Conservation (phyloP, 345 rosid species). For the Viola odorata region DNA sequence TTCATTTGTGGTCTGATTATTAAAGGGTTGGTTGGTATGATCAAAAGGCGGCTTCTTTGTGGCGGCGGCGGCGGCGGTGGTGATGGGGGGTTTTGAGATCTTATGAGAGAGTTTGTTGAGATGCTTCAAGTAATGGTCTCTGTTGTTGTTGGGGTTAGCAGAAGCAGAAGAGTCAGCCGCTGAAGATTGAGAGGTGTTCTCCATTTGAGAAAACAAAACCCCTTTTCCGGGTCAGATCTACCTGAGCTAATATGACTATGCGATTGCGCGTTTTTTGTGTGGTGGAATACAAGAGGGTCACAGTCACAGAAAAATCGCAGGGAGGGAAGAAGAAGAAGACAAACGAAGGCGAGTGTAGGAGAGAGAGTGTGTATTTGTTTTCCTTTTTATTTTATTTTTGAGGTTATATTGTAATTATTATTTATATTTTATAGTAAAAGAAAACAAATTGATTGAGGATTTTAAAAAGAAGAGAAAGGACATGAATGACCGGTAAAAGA, state of each 20-base stretch:
- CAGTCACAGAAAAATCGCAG: too few relatives aligned
- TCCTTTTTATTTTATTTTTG: not conserved
- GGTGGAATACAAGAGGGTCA: too few relatives aligned
- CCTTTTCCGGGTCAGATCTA: constrained; percentile 19
- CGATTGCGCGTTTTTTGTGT: too few relatives aligned
- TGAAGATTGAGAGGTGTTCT: constrained; percentile 52
- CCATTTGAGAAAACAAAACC: constrained; percentile 28
- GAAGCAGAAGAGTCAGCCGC: constrained; percentile 29
- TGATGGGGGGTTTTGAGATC: constrained; percentile 52
- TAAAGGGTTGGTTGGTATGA: not conserved
- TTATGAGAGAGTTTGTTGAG: constrained; percentile 83
- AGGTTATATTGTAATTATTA: not conserved
- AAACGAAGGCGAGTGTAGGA: not conserved
- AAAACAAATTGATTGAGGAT: too few relatives aligned
- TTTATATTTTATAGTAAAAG: not conserved
- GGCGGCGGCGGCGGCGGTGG: not conserved
- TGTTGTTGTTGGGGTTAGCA: not conserved
- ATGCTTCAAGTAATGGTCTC: constrained; percentile 42
- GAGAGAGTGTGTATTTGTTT: constrained; percentile 6
- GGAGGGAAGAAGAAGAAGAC: not conserved
- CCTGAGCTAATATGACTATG: not conserved
- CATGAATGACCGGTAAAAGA: constrained; percentile 25
- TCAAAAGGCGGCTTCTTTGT: constrained; percentile 42
- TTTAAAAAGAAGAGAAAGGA: constrained; percentile 21
- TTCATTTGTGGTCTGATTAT: not conserved